Evolutionary conservation across 75 land plant genomes (phyloP).

Genomic region (Ceratopteris richardii): DNA sequence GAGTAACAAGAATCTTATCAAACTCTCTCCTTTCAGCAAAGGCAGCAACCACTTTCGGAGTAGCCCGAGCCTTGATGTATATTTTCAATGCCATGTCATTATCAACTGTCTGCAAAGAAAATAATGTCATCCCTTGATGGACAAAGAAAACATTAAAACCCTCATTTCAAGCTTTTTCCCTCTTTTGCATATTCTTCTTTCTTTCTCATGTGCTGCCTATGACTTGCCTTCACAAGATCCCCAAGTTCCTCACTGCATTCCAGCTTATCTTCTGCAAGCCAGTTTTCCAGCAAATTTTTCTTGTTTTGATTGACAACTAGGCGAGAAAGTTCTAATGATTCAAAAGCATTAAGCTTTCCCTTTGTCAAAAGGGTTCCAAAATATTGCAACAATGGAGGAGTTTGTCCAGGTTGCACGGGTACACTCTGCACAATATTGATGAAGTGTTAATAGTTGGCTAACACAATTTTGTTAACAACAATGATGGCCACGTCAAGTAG

Average conservation of each 20-base stretch:
- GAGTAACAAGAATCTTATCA: constrained; percentile 97
- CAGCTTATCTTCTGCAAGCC: constrained; percentile 97
- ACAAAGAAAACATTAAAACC: no score
- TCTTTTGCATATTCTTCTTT: no score
- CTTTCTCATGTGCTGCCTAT: no score
- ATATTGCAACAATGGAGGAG: constrained; percentile 94
- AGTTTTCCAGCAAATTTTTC: constrained; percentile 91
- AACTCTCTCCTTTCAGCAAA: constrained; percentile 97
- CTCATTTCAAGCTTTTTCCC: no score
- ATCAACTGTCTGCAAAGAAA: constrained; percentile 77
- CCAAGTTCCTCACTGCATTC: constrained; percentile 99
- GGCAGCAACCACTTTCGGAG: constrained; percentile 97
- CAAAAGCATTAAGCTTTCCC: constrained; percentile 95
- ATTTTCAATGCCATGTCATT: constrained; percentile 97
- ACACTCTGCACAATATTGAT: constrained; percentile 63
- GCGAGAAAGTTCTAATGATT: constrained; percentile 91
- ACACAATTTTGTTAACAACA: no score
- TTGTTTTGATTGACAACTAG: constrained; percentile 96
- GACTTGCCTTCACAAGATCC: constrained; percentile 94
- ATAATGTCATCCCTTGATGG: no score
- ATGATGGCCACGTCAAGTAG: no score
- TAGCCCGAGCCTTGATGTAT: constrained; percentile 94
- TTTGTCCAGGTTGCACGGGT: constrained; percentile 95
- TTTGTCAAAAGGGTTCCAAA: constrained; percentile 91
- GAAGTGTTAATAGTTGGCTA: no score